Conservation (phyloP, 2,329 filamentous ascomycete species). For the Ceratocystis destructans region DNA sequence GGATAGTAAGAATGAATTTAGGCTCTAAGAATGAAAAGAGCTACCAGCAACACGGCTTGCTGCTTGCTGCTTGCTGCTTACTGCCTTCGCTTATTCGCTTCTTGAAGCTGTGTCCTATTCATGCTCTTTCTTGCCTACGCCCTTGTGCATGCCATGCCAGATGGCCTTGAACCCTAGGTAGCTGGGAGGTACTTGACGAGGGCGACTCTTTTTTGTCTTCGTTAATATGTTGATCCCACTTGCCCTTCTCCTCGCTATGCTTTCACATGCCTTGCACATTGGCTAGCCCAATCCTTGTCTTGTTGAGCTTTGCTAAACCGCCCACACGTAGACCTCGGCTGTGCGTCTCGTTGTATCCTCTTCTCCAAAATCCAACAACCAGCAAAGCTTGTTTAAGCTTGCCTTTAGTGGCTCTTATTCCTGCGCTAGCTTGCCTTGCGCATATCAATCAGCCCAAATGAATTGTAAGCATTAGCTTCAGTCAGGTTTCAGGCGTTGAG, state of each 20-base stretch:
- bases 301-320: neutral
- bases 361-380: neutral
- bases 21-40: neutral
- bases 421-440: neutral
- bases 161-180: neutral
- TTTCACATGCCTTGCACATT: neutral
- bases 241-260: neutral
- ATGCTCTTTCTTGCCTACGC: neutral
- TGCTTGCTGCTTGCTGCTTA: neutral
- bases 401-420: neutral
- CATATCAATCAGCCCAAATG: no score
- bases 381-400: neutral
- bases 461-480: neutral
- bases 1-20: neutral
- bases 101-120: neutral
- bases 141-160: neutral
- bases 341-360: slow-evolving; percentile 2
- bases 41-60: neutral
- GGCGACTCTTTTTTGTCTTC: neutral
- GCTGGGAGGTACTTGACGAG: neutral
- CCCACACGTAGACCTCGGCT: slow-evolving; percentile 1
- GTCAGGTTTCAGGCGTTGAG: neutral
- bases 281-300: neutral
- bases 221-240: neutral
- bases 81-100: no score